Evolutionary conservation across 805 yeast genomes (phyloP).

Genomic region (Saccharomyces mikatae): DNA sequence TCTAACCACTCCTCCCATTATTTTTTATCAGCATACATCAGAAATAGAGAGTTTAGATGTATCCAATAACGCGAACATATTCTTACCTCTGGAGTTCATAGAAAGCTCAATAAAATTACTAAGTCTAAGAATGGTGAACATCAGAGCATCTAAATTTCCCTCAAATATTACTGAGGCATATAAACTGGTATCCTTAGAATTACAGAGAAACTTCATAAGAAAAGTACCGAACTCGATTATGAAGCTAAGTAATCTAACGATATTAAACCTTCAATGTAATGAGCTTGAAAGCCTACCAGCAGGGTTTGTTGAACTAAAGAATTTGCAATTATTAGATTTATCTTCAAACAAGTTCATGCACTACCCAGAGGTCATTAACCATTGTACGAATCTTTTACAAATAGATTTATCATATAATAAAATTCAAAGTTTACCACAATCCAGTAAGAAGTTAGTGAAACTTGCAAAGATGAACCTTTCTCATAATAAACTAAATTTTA

Average conservation of each 20-base stretch:
- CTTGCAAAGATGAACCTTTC: constrained; percentile 66
- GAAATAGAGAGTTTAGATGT: constrained; percentile 78
- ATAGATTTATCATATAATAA: constrained; percentile 80
- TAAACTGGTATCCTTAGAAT: constrained; percentile 55
- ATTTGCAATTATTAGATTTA: constrained; percentile 56
- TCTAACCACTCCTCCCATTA: constrained; percentile 76
- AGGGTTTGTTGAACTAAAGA: constrained; percentile 46
- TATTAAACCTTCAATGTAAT: constrained; percentile 66
- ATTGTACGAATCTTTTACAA: constrained; percentile 49
- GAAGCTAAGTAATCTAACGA: constrained; percentile 45
- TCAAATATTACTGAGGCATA: constrained; percentile 61
- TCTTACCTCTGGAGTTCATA: constrained; percentile 75
- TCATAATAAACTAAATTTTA: constrained; percentile 49
- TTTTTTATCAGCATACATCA: constrained; percentile 69
- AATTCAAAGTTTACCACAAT: constrained; percentile 50
- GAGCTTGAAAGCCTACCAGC: constrained; percentile 57
- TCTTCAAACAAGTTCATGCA: constrained; percentile 65
- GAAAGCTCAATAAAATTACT: constrained; percentile 68
- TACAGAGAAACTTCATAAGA: constrained; percentile 72
- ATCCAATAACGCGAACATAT: constrained; percentile 78
- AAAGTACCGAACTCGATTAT: constrained; percentile 51
- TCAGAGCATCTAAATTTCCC: constrained; percentile 71
- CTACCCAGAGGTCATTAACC: constrained; percentile 60
- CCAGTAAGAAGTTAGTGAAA: constrained; percentile 49
- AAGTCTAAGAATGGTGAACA: constrained; percentile 58